These are phyloP conservation scores for Aureobasidium melanogenum DNA, from an alignment of 2,329 filamentous ascomycete genomes.

Conservation along the genomic window DNA sequence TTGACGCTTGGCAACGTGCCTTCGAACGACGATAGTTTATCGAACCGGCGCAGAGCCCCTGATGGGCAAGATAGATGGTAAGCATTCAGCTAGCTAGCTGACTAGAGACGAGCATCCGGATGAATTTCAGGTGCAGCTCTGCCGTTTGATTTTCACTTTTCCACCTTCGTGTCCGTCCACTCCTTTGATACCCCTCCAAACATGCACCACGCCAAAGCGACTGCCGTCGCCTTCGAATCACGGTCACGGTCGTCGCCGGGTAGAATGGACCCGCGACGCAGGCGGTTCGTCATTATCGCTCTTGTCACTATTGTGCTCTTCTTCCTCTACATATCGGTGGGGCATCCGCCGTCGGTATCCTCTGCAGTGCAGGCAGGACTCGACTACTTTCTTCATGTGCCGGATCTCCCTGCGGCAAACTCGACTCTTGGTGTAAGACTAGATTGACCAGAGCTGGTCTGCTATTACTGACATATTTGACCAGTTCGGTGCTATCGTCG, in stretches of 20 bases:
- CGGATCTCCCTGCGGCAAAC: constrained; percentile 13
- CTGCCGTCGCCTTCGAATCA: not conserved
- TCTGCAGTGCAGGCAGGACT: constrained; percentile 2
- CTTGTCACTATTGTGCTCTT: not conserved
- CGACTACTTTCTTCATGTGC: constrained; percentile 3
- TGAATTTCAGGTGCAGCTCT: not conserved
- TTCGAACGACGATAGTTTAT: not conserved
- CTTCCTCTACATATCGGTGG: not conserved
- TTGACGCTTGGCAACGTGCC: constrained; percentile 5
- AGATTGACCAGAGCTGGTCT: too few relatives aligned
- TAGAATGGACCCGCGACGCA: not conserved
- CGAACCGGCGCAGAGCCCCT: not conserved
- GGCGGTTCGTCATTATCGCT: not conserved
- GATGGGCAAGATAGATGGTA: not conserved
- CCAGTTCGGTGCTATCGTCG: constrained; percentile 30
- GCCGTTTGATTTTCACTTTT: constrained; percentile 1
- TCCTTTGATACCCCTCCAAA: not conserved
- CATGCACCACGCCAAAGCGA: constrained; percentile 2
- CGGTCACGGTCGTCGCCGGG: not conserved
- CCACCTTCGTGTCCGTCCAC: constrained; percentile 3
- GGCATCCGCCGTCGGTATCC: not conserved
- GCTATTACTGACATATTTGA: not conserved
- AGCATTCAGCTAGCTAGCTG: not conserved
- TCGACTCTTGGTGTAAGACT: constrained; percentile 14
- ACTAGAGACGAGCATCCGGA: not conserved